A percentile compares a stretch with the other conserved stretches of the same genome.
phyloP scores from a whole-genome alignment of 2,329 filamentous ascomycete species.

The Fusarium verticillioides region DNA sequence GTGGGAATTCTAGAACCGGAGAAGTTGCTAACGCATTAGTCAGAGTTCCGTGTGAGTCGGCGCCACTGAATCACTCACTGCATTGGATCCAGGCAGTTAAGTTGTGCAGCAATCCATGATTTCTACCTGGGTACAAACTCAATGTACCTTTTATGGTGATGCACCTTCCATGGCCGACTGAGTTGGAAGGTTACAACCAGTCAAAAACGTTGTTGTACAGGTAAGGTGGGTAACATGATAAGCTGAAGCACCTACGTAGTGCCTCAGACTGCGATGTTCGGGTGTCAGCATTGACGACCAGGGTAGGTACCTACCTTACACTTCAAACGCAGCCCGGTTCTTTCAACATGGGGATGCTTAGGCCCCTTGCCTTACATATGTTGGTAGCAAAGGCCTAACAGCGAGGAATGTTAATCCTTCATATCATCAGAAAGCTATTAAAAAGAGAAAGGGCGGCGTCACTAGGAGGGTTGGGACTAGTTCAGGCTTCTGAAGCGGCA shows the following conservation, averaged over 20 bases:
- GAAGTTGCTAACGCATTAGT: conserved; percentile 29
- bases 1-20: conserved; percentile 29
- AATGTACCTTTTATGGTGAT: neutral
- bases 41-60: conserved; percentile 11
- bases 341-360: neutral
- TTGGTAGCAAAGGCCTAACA: neutral
- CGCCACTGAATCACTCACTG: neutral
- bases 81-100: neutral
- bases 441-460: neutral
- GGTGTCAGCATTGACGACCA: neutral
- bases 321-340: neutral
- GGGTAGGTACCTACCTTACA: neutral
- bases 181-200: neutral
- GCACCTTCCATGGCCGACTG: neutral
- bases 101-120: neutral
- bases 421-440: neutral
- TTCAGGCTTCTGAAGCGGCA: neutral
- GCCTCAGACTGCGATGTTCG: neutral
- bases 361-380: neutral
- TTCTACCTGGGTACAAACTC: neutral
- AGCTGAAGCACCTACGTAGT: neutral
- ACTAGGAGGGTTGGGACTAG: neutral
- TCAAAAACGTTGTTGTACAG: neutral
- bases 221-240: neutral
- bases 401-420: neutral